Conservation (phyloP, 23 red algal genomes). For the Pyropia yezoensis region DNA sequence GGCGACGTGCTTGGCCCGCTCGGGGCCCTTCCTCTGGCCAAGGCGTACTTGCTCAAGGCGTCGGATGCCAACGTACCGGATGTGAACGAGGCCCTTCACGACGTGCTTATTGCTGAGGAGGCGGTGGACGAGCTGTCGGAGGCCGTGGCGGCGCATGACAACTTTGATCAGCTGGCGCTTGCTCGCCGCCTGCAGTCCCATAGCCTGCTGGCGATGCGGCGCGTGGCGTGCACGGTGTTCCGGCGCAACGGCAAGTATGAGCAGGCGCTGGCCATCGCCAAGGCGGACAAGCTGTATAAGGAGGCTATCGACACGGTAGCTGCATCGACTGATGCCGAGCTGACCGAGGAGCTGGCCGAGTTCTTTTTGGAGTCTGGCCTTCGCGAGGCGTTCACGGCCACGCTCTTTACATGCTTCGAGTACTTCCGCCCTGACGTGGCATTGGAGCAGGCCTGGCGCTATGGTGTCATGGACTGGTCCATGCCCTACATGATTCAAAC, state of each 20-base stretch:
- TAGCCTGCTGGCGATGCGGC: slow-evolving; percentile 60
- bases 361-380: slow-evolving; percentile 82
- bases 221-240: slow-evolving; percentile 57
- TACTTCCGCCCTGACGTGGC: slow-evolving; percentile 83
- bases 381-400: slow-evolving; percentile 68
- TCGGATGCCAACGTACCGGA: slow-evolving; percentile 81
- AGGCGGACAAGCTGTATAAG: slow-evolving; percentile 71
- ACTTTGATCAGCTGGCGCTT: slow-evolving; percentile 91
- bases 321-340: slow-evolving; percentile 55
- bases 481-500: slow-evolving; percentile 99
- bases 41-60: slow-evolving; percentile 78
- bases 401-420: slow-evolving; percentile 89
- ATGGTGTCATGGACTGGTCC: slow-evolving; percentile 74
- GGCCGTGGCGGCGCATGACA: slow-evolving; percentile 64
- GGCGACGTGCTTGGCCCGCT: slow-evolving; percentile 49
- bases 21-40: slow-evolving; percentile 74
- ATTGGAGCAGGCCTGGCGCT: slow-evolving; percentile 80
- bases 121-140: slow-evolving; percentile 67
- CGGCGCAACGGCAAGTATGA: slow-evolving; percentile 83
- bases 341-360: slow-evolving; percentile 74
- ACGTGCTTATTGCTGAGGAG: slow-evolving; percentile 81
- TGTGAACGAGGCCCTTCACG: slow-evolving; percentile 93
- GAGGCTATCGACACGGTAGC: slow-evolving; percentile 83
- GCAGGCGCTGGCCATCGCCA: slow-evolving; percentile 81
- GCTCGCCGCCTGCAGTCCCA: slow-evolving; percentile 68